phyloP scores from a whole-genome alignment of 352 stramenopile genomes.

The Pseudoperonospora humuli region DNA sequence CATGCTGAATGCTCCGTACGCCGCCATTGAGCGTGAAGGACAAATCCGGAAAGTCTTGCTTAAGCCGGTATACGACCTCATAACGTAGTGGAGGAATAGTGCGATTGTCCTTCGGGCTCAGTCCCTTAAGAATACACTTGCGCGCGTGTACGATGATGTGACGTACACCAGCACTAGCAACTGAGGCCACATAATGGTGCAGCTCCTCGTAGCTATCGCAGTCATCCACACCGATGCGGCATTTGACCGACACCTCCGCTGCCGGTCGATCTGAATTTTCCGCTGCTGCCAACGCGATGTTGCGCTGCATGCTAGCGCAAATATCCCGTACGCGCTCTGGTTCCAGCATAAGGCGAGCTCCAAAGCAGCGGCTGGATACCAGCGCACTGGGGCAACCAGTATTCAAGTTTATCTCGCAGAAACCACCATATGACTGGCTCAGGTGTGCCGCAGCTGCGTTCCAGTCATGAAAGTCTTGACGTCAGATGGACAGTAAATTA shows the following conservation, averaged over 20 bases:
- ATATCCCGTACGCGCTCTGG: conserved; percentile 91
- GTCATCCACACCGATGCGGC: conserved; percentile 95
- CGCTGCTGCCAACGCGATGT: conserved; percentile 21
- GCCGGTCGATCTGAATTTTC: conserved; percentile 18
- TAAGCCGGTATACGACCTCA: conserved; percentile 90
- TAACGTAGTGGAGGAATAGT: conserved; percentile 96
- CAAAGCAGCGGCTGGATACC: conserved; percentile 88
- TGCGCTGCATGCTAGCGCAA: conserved; percentile 71
- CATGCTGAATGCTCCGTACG: conserved; percentile 89
- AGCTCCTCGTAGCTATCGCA: conserved; percentile 91
- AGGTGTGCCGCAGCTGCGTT: conserved; percentile 56
- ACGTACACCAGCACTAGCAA: conserved; percentile 83
- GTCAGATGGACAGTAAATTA: not conserved
- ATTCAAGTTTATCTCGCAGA: conserved; percentile 96
- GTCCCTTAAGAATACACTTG: conserved; percentile 95
- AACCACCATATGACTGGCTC: conserved; percentile 83
- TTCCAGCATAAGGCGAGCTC: conserved; percentile 96
- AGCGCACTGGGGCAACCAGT: conserved; percentile 89
- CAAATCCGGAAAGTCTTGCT: conserved; percentile 94
- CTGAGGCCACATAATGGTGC: conserved; percentile 89
- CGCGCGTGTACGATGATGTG: conserved; percentile 98
- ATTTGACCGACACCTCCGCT: conserved; percentile 95
- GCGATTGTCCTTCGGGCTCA: conserved; percentile 95
- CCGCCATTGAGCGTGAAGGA: conserved; percentile 97
- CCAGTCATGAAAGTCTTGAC: not conserved